phyloP scores from a whole-genome alignment of 257 asterid species.

The Gentiana dahurica region DNA sequence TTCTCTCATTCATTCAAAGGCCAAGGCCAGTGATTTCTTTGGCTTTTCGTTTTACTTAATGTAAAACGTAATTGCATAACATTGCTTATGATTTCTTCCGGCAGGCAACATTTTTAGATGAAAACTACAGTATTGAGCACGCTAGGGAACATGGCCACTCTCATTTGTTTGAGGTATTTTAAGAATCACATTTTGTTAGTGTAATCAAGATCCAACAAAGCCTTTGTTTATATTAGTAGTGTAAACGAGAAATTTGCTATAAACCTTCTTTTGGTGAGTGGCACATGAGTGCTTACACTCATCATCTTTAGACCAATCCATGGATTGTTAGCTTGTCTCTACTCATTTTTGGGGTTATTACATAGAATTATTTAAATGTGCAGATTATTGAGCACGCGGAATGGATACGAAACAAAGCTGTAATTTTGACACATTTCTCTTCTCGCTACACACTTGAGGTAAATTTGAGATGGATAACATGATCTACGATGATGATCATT shows the following conservation, averaged over 20 bases:
- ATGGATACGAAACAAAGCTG: conserved; percentile 76
- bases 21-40: no score
- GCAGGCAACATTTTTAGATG: conserved; percentile 97
- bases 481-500: neutral
- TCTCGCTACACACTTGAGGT: conserved; percentile 89
- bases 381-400: conserved; percentile 81
- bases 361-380: conserved; percentile 14
- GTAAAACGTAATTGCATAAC: no score
- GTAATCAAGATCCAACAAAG: neutral
- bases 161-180: conserved; percentile 71
- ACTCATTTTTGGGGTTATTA: neutral
- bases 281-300: neutral
- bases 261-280: neutral
- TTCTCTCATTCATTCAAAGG: no score
- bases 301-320: conserved; percentile 1
- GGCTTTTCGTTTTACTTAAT: no score
- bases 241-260: neutral
- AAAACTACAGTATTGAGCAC: conserved; percentile 54
- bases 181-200: conserved; percentile 1
- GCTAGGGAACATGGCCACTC: conserved; percentile 93
- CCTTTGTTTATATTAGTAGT: neutral
- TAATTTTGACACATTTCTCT: conserved; percentile 84
- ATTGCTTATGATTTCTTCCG: conserved; percentile 9
- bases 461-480: conserved; percentile 9
- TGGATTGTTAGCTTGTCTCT: neutral